Conservation (phyloP, 768 basidiomycete species). For the Naganishia vishniacii region DNA sequence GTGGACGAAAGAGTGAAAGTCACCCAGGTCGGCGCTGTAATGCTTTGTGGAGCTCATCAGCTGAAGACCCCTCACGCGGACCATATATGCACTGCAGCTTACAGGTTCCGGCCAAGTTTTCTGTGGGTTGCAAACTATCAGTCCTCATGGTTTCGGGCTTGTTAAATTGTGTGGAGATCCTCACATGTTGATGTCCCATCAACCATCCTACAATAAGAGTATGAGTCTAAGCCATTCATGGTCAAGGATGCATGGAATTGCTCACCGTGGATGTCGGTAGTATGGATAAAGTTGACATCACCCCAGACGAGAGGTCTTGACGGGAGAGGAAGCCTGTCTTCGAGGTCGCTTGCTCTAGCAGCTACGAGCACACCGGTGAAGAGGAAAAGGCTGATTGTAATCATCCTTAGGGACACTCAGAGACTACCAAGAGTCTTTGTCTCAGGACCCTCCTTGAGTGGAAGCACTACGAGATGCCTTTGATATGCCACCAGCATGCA, state of each 20-base stretch:
- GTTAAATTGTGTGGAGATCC: too few species aligned
- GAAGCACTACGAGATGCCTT: too few species aligned
- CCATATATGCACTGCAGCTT: slow-evolving; percentile 17
- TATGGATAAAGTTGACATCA: slow-evolving; percentile 81
- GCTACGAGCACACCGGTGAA: not conserved
- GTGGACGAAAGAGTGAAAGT: slow-evolving; percentile 75
- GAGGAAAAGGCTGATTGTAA: not conserved
- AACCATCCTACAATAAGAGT: slow-evolving; percentile 55
- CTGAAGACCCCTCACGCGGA: too few species aligned
- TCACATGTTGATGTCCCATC: slow-evolving; percentile 65
- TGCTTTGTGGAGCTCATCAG: slow-evolving; percentile 40
- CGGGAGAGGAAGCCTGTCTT: slow-evolving; percentile 50
- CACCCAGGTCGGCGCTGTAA: slow-evolving; percentile 62
- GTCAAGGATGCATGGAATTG: too few species aligned
- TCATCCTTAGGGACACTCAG: too few species aligned
- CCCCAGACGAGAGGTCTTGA: slow-evolving; percentile 70
- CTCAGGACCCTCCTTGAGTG: too few species aligned
- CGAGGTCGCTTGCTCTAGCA: not conserved
- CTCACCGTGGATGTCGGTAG: slow-evolving; percentile 69
- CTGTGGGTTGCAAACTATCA: too few species aligned
- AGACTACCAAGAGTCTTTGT: too few species aligned
- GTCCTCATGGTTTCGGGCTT: too few species aligned
- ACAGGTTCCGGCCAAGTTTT: slow-evolving; percentile 48
- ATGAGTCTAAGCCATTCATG: not conserved
- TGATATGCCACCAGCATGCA: not conserved